These are phyloP conservation scores for Daldinia loculata DNA, from an alignment of 495 filamentous ascomycete genomes.

Conservation along the genomic window DNA sequence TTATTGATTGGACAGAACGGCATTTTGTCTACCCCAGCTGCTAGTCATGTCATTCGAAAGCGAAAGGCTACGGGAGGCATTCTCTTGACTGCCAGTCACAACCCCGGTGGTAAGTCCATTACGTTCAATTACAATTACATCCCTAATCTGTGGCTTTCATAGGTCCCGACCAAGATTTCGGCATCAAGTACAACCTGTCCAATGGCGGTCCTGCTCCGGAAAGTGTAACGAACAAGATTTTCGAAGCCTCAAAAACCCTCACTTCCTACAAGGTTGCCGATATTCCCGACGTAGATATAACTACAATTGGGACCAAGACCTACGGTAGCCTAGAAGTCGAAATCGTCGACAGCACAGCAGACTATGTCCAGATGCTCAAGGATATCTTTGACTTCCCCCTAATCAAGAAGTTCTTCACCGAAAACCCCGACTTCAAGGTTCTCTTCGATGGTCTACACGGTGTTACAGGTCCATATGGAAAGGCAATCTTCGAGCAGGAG, in stretches of 20 bases:
- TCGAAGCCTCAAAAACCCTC: constrained; percentile 84
- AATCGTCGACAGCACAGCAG: constrained; percentile 87
- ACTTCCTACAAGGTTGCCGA: constrained; percentile 90
- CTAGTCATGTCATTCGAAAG: constrained; percentile 93
- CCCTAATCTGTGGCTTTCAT: constrained; percentile 22
- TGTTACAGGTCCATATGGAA: constrained; percentile 94
- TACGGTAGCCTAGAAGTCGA: constrained; percentile 92
- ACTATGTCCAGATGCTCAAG: constrained; percentile 96
- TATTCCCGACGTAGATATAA: constrained; percentile 86
- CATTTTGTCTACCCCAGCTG: constrained; percentile 94
- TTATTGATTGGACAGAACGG: constrained; percentile 93
- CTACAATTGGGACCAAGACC: constrained; percentile 79
- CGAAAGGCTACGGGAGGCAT: constrained; percentile 95
- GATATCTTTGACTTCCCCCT: constrained; percentile 96
- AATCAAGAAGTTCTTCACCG: constrained; percentile 89
- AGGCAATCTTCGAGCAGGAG: constrained; percentile 93
- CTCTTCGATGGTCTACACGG: constrained; percentile 94
- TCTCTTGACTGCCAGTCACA: constrained; percentile 95
- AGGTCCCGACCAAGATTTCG: constrained; percentile 95
- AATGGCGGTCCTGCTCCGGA: constrained; percentile 97
- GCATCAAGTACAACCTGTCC: constrained; percentile 98
- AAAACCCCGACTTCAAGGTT: constrained; percentile 92
- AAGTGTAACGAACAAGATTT: constrained; percentile 97
- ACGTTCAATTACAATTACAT: not conserved
- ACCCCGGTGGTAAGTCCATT: constrained; percentile 83